Percentiles rank a stretch among this genome's conserved stretches.
Conservation (phyloP, 2,329 filamentous ascomycete species). For the Cladophialophora psammophila region DNA sequence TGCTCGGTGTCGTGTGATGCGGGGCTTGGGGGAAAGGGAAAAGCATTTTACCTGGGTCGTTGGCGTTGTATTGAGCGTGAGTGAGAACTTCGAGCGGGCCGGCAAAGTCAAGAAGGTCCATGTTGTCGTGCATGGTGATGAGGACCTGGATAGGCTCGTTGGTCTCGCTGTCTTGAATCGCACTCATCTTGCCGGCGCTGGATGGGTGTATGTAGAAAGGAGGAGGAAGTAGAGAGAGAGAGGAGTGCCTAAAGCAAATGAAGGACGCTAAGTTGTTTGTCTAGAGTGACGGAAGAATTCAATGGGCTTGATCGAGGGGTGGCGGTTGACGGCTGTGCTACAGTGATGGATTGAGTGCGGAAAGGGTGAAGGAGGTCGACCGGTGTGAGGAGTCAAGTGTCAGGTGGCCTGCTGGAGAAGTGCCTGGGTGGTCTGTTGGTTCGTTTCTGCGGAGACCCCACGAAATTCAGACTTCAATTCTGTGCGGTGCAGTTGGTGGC, state of each 20-base stretch:
- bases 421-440: not conserved
- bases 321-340: constrained; percentile 8
- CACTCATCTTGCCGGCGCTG: constrained; percentile 54
- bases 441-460: constrained; percentile 34
- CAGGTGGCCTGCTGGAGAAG: constrained; percentile 9
- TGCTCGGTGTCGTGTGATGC: constrained; percentile 15
- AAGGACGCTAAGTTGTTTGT: not conserved
- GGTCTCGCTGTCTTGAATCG: constrained; percentile 53
- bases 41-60: constrained; percentile 56
- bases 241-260: not conserved
- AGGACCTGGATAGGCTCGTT: constrained; percentile 64
- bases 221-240: constrained; percentile 1
- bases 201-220: constrained; percentile 16
- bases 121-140: constrained; percentile 63
- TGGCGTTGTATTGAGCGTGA: constrained; percentile 61
- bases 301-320: not conserved
- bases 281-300: not conserved
- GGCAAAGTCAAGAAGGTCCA: constrained; percentile 65
- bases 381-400: not conserved
- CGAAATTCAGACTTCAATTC: constrained; percentile 10
- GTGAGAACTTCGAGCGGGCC: constrained; percentile 66
- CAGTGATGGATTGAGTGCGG: not conserved
- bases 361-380: not conserved
- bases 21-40: constrained; percentile 32
- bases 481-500: not conserved